Base-by-base conservation (phyloP, 345 rosid species). In the Reutealis trisperma region DNA sequence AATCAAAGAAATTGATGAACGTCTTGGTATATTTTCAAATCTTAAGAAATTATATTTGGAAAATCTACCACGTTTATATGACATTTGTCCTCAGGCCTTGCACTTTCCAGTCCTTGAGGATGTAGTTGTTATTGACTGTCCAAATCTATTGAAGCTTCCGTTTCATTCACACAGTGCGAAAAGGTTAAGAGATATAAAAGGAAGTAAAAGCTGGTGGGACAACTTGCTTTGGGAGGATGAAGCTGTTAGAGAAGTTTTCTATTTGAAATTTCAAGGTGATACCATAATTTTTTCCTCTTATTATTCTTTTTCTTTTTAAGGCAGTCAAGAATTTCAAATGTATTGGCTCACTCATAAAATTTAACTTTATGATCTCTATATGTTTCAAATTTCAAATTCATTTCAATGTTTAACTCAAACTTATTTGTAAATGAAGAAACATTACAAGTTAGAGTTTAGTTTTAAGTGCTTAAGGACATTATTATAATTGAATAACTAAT, bases 171-270 rank as follows among this genome's bases (percentile, higher is more conserved):
- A 9, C 5, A 11, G 44, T 15, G 41, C 42, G 16, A 51, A 5
- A 4, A 49, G 30, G 37, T 25, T 47, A 15, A 69, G 32, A 37
- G 58, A 69, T 27, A 69, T 69, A 47, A 69, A 14, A 18, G 72
- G 44, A 69, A 16, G 22, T 25, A 69, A 34, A 69, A 18, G 21
- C 60, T 69, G 72, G 72, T 51, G 57, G 72, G 59, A 69, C 12
- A n/a, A 30, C 5, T 51, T 69, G 72, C 59, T 13, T 6, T 61
- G 22, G 57, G 30, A 68, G 3, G 60, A 69, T 49, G 42, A 15
- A 49, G 37, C 32, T 2, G 6, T 27, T 0, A 51, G 55, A 54
- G 6, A 24, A 3, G 25, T 51, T 16, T 69, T 69, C 5, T 6
- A 16, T 47, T 25, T 1, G 2, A 68, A 68, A 68, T 68, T 68